phyloP scores from a whole-genome alignment of 768 basidiomycete genomes.

The Lentinula lateritia region DNA sequence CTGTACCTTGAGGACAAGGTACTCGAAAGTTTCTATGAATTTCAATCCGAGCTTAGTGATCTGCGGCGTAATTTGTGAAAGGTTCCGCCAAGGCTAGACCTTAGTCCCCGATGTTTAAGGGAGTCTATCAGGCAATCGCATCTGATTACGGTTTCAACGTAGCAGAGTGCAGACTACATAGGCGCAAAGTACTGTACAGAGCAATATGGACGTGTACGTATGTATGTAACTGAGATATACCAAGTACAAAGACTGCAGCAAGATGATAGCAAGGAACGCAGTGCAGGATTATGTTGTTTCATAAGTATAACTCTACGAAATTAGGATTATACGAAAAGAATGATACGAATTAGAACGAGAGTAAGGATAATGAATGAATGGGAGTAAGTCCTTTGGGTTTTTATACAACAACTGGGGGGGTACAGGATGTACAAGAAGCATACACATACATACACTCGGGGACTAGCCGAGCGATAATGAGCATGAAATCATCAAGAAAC shows the following conservation, averaged over 20 bases:
- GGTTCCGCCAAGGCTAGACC: not conserved
- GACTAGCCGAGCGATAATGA: not conserved
- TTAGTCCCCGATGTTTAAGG: not conserved
- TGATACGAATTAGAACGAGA: not conserved
- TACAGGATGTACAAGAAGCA: conserved; percentile 2
- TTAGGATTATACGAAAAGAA: conserved; percentile 1
- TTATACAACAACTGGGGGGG: not conserved
- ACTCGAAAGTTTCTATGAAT: not conserved
- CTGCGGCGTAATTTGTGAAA: not conserved
- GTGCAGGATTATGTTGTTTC: not conserved
- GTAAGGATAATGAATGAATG: conserved; percentile 3
- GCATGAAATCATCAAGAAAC: not conserved
- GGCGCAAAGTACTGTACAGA: no score
- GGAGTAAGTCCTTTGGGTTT: not conserved
- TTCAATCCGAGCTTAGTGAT: not conserved
- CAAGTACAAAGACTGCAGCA: not conserved
- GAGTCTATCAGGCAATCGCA: no score
- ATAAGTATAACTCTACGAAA: conserved; percentile 4
- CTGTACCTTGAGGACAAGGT: not conserved
- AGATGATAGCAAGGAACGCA: not conserved
- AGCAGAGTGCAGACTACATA: no score
- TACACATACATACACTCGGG: not conserved
- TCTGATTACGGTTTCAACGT: no score
- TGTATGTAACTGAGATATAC: not conserved
- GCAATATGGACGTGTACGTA: no score